Conservation (phyloP, 345 rosid genomes). For the Hypericum androsaemum region DNA sequence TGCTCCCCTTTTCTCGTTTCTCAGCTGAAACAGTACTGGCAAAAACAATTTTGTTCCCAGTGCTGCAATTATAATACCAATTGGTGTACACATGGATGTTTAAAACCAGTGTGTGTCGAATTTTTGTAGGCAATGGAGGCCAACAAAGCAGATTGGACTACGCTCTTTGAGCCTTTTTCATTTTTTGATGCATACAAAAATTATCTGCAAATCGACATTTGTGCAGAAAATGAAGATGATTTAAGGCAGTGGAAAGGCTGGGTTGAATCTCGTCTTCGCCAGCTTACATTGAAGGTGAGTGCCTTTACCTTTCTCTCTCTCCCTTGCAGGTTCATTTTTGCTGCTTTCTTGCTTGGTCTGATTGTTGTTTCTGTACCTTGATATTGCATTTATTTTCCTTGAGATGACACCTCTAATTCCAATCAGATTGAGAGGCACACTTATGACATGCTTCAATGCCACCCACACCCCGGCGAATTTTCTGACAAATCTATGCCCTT, state of each 20-base stretch:
- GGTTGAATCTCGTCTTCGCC: slow-evolving; percentile 98
- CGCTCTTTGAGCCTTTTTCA: slow-evolving; percentile 75
- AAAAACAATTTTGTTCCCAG: neutral
- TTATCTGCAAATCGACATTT: slow-evolving; percentile 76
- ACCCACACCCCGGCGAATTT: slow-evolving; percentile 86
- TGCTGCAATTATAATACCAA: neutral
- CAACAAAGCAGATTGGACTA: slow-evolving; percentile 71
- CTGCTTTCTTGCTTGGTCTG: neutral
- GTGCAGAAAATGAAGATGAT: slow-evolving; percentile 77
- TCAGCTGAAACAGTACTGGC: neutral
- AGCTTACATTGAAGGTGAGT: slow-evolving; percentile 78
- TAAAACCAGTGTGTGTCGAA: slow-evolving; percentile 14
- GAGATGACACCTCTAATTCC: neutral
- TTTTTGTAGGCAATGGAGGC: slow-evolving; percentile 76
- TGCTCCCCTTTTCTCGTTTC: neutral
- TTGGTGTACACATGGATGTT: slow-evolving; percentile 1
- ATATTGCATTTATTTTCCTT: neutral
- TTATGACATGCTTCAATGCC: slow-evolving; percentile 79
- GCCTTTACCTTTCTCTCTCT: neutral
- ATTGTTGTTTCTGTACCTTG: neutral
- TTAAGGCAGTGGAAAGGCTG: slow-evolving; percentile 95
- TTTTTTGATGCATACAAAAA: slow-evolving; percentile 91
- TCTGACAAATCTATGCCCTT: slow-evolving; percentile 60
- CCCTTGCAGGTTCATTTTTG: slow-evolving; percentile 5
- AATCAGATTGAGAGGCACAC: slow-evolving; percentile 84